A percentile compares a stretch with the other conserved stretches of the same genome.
These are phyloP conservation scores for Stipa capillata DNA, from an alignment of 176 grass and related monocot genomes.

Conservation along the genomic window DNA sequence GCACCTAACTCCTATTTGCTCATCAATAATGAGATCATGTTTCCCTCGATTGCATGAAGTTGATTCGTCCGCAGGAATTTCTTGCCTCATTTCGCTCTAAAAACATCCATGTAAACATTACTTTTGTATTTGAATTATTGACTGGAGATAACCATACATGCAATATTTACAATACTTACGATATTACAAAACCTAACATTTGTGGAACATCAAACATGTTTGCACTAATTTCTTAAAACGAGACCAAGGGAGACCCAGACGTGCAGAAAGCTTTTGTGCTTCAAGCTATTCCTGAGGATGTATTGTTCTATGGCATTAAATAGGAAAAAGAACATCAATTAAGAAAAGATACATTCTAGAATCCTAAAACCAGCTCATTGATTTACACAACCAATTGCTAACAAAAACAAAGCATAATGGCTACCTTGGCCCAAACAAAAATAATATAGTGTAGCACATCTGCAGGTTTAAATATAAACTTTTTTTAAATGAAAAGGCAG, in stretches of 20 bases:
- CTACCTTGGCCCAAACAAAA: too few species aligned
- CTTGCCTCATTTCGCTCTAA: background rate
- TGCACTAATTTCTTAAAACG: background rate
- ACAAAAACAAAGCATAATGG: too few species aligned
- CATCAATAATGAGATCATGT: conserved; percentile 61
- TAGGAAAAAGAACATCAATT: too few species aligned
- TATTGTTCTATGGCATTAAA: too few species aligned
- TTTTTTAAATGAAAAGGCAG: background rate
- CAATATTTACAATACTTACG: background rate
- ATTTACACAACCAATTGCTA: too few species aligned
- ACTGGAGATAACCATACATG: background rate
- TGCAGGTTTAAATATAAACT: background rate
- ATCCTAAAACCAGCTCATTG: too few species aligned
- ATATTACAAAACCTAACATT: background rate
- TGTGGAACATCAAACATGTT: background rate
- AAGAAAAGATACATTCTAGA: too few species aligned
- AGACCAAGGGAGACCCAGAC: background rate
- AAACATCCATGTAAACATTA: background rate
- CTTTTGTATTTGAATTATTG: background rate
- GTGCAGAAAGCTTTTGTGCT: too few species aligned
- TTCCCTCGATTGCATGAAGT: conserved; percentile 30
- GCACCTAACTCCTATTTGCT: conserved; percentile 59
- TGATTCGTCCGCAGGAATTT: background rate
- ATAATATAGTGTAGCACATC: too few species aligned
- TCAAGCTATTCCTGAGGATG: too few species aligned